A percentile compares a stretch with the other conserved stretches of the same genome.
Conservation (phyloP, 345 rosid species). For the Raphanus raphanistrum region DNA sequence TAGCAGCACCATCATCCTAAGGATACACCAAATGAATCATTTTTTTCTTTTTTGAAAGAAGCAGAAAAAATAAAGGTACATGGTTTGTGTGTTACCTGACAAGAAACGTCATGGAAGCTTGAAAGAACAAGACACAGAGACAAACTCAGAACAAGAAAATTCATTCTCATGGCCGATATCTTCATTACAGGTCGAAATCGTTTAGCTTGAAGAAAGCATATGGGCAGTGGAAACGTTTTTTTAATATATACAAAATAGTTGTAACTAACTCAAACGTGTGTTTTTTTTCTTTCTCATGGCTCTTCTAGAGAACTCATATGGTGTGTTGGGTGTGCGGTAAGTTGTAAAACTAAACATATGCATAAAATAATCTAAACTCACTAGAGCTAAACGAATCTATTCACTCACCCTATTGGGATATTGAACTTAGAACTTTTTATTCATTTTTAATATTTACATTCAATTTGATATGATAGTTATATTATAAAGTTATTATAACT, state of each 20-base stretch:
- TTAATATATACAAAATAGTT: conserved; percentile 14
- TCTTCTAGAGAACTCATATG: conserved; percentile 4
- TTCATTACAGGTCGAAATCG: not conserved
- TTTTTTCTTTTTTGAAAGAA: not conserved
- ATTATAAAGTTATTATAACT: too few relatives aligned
- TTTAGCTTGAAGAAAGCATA: conserved; percentile 19
- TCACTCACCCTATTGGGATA: not conserved
- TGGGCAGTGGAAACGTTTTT: conserved; percentile 18
- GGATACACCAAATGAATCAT: not conserved
- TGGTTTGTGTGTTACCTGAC: conserved; percentile 31
- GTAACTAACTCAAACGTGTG: conserved; percentile 41
- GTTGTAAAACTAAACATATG: not conserved
- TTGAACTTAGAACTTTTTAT: not conserved
- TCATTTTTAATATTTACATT: not conserved
- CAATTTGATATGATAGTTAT: not conserved
- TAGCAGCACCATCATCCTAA: conserved; percentile 29
- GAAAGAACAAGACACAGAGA: conserved; percentile 34
- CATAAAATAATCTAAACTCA: not conserved
- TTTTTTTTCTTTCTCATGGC: conserved; percentile 2
- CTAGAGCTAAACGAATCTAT: not conserved
- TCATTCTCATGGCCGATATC: conserved; percentile 19
- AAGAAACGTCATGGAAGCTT: conserved; percentile 34
- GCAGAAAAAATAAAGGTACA: not conserved
- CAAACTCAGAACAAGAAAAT: conserved; percentile 16
- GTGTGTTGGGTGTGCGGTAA: not conserved